A percentile compares a stretch with the other conserved stretches of the same genome.
Evolutionary conservation across 148 eudicot species (phyloP).

Genomic region (Rhododendron kiyosumense): DNA sequence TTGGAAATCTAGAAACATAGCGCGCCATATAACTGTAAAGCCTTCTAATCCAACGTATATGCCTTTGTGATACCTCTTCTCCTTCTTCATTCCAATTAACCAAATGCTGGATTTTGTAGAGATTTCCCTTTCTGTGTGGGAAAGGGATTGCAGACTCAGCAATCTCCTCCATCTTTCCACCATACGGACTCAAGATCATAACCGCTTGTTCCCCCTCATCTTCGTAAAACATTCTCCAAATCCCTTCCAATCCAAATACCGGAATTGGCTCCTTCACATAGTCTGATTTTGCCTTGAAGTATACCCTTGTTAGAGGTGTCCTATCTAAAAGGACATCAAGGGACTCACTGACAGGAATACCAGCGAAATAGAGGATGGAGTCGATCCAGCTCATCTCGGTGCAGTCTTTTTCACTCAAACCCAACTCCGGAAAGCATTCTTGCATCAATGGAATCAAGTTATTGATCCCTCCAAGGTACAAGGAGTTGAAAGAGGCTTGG

Average conservation of each 20-base stretch:
- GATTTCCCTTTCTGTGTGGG: not conserved
- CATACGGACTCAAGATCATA: not conserved
- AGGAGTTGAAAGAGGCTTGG: not conserved
- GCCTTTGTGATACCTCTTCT: not conserved
- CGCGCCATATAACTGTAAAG: not conserved
- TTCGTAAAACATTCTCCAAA: not conserved
- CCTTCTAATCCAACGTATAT: not conserved
- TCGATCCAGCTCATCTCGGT: not conserved
- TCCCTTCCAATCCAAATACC: not conserved
- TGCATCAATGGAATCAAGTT: slow-evolving; percentile 1
- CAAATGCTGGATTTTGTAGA: not conserved
- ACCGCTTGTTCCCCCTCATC: not conserved
- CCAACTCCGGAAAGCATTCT: slow-evolving; percentile 8
- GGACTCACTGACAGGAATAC: not conserved
- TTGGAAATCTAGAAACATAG: not conserved
- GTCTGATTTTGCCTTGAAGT: slow-evolving; percentile 9
- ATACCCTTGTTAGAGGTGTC: not conserved
- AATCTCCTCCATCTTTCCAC: slow-evolving; percentile 6
- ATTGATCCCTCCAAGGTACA: slow-evolving; percentile 3
- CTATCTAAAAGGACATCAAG: not conserved
- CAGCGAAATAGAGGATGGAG: not conserved
- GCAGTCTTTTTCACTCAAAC: not conserved
- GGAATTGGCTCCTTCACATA: not conserved
- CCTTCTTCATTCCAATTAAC: not conserved
- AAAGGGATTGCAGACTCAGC: not conserved